Evolutionary conservation across 306 rosid genomes (phyloP), one percentile per base, ranked within the genome.

Genomic region (Cicer chorassanicum): DNA sequence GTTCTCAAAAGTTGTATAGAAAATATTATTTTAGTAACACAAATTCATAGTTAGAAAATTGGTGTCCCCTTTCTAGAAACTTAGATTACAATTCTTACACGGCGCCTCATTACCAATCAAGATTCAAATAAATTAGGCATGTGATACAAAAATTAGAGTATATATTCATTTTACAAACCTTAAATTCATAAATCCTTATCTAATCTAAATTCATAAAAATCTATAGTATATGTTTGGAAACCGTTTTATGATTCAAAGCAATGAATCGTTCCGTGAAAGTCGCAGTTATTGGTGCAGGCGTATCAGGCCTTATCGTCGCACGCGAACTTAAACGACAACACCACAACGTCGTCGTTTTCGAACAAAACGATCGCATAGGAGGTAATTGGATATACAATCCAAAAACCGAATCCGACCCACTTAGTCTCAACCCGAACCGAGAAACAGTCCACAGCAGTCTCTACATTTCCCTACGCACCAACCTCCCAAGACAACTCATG

Each of bases 261-360:
- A 75, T 40, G 53, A 50, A 11, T 10, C 72, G 73, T 5, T 75
- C 80, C 1, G 13, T 66, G 11, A 67, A 61, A 36, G 82, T 77
- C 5, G 85, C 85, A 0, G 82, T 82, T 0, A 77, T 82, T 9
- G 85, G 85, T 10, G 82, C 85, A 1, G 85, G 85, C 0, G 75
- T 65, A 3, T 73, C 82, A 6, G 85, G 85, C 34, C 75, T 82
- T 6, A 36, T 40, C 0, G 79, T 75, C 0, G 82, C 85, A 14
- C 79, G 79, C 1, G 85, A 77, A 21, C 82, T 77, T 1, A 65
- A 43, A 3, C 54, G 82, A 0, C 76, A 82, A 73, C 21, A 60
- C 50, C 85, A 77, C 69, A 9, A 10, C 9, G 80, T 77, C 56
- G 64, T 77, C 72, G 76, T 82, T 45, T 77, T 77, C 51, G 85